Base-by-base conservation (phyloP, 306 rosid genomes). In the Calophaca sinica region DNA sequence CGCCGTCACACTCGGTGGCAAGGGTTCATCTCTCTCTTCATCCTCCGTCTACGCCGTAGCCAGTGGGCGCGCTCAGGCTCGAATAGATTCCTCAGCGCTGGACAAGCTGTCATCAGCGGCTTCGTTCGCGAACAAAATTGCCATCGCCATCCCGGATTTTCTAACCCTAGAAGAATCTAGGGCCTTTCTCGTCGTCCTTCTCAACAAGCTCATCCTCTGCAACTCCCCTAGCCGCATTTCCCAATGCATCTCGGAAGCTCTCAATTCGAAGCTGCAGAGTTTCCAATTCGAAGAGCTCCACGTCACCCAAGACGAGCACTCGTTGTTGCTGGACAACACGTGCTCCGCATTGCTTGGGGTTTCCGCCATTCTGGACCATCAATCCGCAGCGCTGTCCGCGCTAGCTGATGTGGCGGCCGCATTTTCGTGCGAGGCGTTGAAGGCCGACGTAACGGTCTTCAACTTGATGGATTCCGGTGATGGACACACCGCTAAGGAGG, bases 401-500 rank as follows among this genome's bases (percentile, higher is more conserved):
- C 28, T 94, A 33, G 70, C 79, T 0, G 96, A 92, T 33, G 84
- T 86, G 9, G 89, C 88, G 0, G 93, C 96, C 0, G 93, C 92
- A 15, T 50, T 94, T 3, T 88, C 99, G 2, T 94, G 99, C 76
- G 96, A 94, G 85, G 93, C 96, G 2, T 73, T 76, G 59, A 90
- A 77, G 57, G 96, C 99, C 1, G 92, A 92, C 42, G 81, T 87
- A 2, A 15, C 83, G 5, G 89, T 84, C 7, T 87, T 94, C 57
- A 84, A 73, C 75, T 70, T 84, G 83, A 68, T 85, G 72, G 98
- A 91, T 83, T 86, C 93, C 1, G 98, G 99, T 1, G 97, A 90
- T 11, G 96, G 96, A 5, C 76, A 54, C 13, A 74, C 85, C 4
- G 73, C 84, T 0, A 94, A 94, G 80, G 99, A 90, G 70, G 93